phyloP scores from a whole-genome alignment of 2,329 filamentous ascomycete species.

The Pleomassaria siparia region DNA sequence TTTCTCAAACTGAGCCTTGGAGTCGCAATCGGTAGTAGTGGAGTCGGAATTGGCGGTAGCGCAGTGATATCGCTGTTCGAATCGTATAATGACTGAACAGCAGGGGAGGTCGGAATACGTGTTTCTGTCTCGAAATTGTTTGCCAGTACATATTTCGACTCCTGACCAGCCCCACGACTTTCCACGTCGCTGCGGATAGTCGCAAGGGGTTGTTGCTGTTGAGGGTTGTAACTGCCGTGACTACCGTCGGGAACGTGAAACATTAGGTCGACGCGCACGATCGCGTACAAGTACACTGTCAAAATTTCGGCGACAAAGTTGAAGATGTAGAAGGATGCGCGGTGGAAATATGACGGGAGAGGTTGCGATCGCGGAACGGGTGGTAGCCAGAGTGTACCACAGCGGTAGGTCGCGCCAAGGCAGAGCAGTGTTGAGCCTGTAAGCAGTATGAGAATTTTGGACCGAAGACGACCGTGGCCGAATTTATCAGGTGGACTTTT shows the following conservation, averaged over 20 bases:
- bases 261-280: conserved; percentile 70
- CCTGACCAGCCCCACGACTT: neutral
- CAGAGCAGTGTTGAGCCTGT: conserved; percentile 62
- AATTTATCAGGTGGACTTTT: conserved; percentile 55
- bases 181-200: neutral
- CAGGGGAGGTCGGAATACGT: neutral
- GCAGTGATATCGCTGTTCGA: neutral
- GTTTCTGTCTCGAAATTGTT: neutral
- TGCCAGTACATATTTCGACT: neutral
- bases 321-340: conserved; percentile 76
- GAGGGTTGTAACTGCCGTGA: neutral
- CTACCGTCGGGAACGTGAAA: conserved; percentile 72
- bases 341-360: conserved; percentile 71
- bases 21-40: neutral
- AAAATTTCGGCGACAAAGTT: conserved; percentile 74
- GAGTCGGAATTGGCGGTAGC: neutral
- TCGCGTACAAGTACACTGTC: conserved; percentile 67
- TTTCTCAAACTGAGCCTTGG: too few relatives aligned
- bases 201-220: neutral
- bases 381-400: conserved; percentile 58
- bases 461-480: conserved; percentile 65
- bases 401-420: conserved; percentile 70
- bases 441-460: conserved; percentile 67
- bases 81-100: neutral
- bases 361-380: conserved; percentile 48